Conservation (phyloP, 805 yeast species). For the Komagataella pseudopastoris region DNA sequence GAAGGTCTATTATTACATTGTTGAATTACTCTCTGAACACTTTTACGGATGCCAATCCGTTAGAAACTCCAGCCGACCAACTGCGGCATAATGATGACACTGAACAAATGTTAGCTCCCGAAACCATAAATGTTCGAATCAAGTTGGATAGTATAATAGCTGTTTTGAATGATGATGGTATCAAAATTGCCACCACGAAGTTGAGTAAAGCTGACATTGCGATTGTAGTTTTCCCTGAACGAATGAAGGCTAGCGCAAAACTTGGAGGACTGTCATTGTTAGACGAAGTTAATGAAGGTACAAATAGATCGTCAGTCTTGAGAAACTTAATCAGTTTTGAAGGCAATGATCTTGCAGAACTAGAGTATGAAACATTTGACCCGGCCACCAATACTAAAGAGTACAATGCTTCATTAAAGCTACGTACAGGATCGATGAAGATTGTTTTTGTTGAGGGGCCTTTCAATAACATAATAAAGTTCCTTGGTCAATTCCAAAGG, state of each 20-base stretch:
- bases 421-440: slow-evolving; percentile 64
- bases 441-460: slow-evolving; percentile 77
- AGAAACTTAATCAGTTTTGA: slow-evolving; percentile 66
- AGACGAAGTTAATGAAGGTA: slow-evolving; percentile 62
- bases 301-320: slow-evolving; percentile 42
- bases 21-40: slow-evolving; percentile 76
- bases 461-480: slow-evolving; percentile 49
- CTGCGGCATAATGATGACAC: slow-evolving; percentile 54
- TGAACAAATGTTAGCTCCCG: slow-evolving; percentile 48
- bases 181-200: slow-evolving; percentile 65
- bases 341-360: slow-evolving; percentile 66
- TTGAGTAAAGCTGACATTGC: slow-evolving; percentile 61
- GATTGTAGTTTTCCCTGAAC: slow-evolving; percentile 60
- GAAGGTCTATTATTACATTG: slow-evolving; percentile 66
- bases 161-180: slow-evolving; percentile 71
- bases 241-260: slow-evolving; percentile 55
- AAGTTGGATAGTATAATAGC: slow-evolving; percentile 61
- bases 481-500: slow-evolving; percentile 57
- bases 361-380: slow-evolving; percentile 75
- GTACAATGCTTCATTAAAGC: slow-evolving; percentile 42
- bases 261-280: slow-evolving; percentile 69
- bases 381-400: slow-evolving; percentile 29
- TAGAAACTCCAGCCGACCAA: slow-evolving; percentile 55
- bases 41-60: slow-evolving; percentile 71
- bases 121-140: slow-evolving; percentile 57